phyloP scores from a whole-genome alignment of 805 yeast genomes.

The Barnettozyma siamensis region DNA sequence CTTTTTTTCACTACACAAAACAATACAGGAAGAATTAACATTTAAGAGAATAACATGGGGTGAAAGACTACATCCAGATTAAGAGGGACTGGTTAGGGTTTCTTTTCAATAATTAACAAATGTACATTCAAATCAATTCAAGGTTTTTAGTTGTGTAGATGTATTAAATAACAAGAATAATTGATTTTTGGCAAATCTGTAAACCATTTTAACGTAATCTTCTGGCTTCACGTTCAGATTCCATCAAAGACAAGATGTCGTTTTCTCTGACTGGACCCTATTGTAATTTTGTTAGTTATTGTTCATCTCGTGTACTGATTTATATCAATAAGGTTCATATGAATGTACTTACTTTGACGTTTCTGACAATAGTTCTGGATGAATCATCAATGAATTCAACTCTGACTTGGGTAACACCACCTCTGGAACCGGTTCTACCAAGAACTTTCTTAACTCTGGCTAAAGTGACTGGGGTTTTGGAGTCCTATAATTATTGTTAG shows the following conservation, averaged over 20 bases:
- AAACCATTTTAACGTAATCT: slow-evolving; percentile 64
- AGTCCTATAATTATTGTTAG: slow-evolving; percentile 19
- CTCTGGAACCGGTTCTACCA: slow-evolving; percentile 99
- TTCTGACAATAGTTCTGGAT: slow-evolving; percentile 93
- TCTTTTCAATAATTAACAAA: slow-evolving; percentile 17
- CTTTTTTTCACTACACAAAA: slow-evolving; percentile 3
- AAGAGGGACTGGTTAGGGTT: neutral
- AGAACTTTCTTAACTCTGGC: slow-evolving; percentile 99
- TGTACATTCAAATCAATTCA: slow-evolving; percentile 26
- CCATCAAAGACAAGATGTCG: slow-evolving; percentile 98
- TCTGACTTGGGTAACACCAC: slow-evolving; percentile 99
- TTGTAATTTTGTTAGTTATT: slow-evolving; percentile 10
- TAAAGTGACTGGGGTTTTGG: slow-evolving; percentile 74
- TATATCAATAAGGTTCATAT: too few species aligned
- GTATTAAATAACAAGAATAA: slow-evolving; percentile 16
- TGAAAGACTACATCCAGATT: slow-evolving; percentile 5
- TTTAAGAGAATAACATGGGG: too few species aligned
- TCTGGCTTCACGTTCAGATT: slow-evolving; percentile 99
- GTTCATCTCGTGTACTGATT: too few species aligned
- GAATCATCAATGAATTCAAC: slow-evolving; percentile 94
- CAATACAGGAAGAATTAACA: neutral
- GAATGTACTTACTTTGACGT: slow-evolving; percentile 60
- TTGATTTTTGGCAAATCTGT: slow-evolving; percentile 14
- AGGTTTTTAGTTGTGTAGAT: slow-evolving; percentile 11
- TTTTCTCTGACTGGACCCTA: slow-evolving; percentile 93